Conservation (phyloP, 2,329 filamentous ascomycete genomes). For the Penicillium paneum region DNA sequence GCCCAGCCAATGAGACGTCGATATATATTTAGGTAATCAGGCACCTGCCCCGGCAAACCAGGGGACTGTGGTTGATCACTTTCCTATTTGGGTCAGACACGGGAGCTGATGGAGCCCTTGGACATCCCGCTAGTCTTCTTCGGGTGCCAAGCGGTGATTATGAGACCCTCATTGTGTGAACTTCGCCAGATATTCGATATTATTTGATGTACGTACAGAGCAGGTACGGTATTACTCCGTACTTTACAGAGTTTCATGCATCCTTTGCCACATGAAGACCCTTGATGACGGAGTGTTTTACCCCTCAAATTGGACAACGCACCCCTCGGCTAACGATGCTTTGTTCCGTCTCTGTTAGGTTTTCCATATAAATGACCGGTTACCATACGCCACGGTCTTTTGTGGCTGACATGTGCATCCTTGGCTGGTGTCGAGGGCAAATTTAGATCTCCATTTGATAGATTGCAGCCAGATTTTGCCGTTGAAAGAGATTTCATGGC, state of each 20-base stretch:
- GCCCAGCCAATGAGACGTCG: constrained; percentile 4
- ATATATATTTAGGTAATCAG: constrained; percentile 16
- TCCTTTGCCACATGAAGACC: constrained; percentile 3
- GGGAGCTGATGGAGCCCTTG: constrained; percentile 9
- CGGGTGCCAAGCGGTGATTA: background rate
- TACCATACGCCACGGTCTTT: background rate
- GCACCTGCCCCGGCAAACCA: constrained; percentile 12
- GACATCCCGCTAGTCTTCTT: constrained; percentile 1
- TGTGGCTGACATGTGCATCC: background rate
- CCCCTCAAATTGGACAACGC: constrained; percentile 1
- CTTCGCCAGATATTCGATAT: background rate
- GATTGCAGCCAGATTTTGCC: background rate
- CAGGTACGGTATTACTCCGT: background rate
- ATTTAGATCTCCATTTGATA: constrained; percentile 1
- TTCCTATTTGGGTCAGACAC: constrained; percentile 14
- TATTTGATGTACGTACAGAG: no score
- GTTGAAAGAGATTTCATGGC: background rate
- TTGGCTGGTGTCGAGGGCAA: constrained; percentile 4
- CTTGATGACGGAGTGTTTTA: constrained; percentile 1
- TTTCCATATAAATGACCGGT: background rate
- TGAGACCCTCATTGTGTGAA: constrained; percentile 7
- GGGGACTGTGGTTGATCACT: constrained; percentile 13
- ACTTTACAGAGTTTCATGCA: background rate
- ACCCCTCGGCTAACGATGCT: background rate
- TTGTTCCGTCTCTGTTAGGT: background rate